Percentiles rank a stretch among this genome's conserved stretches.
Conservation (phyloP, 179 eudicot species). For the Heliamphora pulchella region DNA sequence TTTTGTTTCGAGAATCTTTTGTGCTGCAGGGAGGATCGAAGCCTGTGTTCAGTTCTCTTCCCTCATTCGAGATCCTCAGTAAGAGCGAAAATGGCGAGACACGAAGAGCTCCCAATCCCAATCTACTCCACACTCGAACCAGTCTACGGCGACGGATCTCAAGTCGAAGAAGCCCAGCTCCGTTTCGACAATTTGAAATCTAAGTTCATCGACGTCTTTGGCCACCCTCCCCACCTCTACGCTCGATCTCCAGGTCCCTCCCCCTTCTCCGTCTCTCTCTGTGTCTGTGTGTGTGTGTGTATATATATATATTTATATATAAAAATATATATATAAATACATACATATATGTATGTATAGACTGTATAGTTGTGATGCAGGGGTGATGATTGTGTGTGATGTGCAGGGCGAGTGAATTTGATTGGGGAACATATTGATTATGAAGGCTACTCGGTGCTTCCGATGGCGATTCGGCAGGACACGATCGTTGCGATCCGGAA, state of each 20-base stretch:
- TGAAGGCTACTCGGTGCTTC: slow-evolving; percentile 88
- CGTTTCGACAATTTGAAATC: slow-evolving; percentile 55
- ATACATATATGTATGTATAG: background rate
- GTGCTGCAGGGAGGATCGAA: too few relatives aligned
- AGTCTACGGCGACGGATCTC: slow-evolving; percentile 60
- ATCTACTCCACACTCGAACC: slow-evolving; percentile 41
- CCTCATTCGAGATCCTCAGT: too few relatives aligned
- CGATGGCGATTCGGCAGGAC: slow-evolving; percentile 92
- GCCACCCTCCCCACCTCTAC: slow-evolving; percentile 51
- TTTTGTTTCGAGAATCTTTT: too few relatives aligned
- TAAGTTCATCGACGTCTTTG: slow-evolving; percentile 54
- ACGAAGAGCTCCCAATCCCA: slow-evolving; percentile 74
- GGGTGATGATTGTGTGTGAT: background rate
- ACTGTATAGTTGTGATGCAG: background rate
- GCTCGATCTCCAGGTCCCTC: slow-evolving; percentile 78
- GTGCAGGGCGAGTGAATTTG: slow-evolving; percentile 81
- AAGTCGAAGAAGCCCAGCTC: slow-evolving; percentile 58
- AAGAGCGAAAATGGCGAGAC: slow-evolving; percentile 68
- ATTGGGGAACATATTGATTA: slow-evolving; percentile 93
- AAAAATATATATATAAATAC: background rate
- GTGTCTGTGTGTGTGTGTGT: background rate
- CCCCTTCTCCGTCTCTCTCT: background rate
- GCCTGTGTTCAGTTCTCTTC: too few relatives aligned
- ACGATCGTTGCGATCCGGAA: slow-evolving; percentile 79
- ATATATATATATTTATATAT: too few relatives aligned